A percentile compares a stretch with the other conserved stretches of the same genome.
These are phyloP conservation scores for Auricularia auricula-judae DNA, from an alignment of 768 basidiomycete genomes.

Conservation along the genomic window DNA sequence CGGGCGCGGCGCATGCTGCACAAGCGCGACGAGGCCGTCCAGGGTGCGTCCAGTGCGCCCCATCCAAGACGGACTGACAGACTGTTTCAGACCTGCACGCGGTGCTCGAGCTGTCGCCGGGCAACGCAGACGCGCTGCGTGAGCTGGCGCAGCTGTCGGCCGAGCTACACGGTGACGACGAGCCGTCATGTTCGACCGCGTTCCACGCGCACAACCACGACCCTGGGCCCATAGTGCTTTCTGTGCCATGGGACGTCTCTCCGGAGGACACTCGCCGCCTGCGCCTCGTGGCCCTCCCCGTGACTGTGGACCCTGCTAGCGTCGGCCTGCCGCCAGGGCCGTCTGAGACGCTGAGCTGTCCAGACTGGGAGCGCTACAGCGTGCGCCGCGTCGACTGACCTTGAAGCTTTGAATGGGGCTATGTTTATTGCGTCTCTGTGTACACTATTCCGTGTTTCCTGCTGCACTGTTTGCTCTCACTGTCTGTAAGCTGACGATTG, in stretches of 20 bases:
- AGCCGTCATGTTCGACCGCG: background rate
- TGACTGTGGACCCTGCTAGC: slow-evolving; percentile 16
- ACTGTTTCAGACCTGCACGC: slow-evolving; percentile 42
- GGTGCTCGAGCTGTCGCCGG: slow-evolving; percentile 49
- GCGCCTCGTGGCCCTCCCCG: slow-evolving; percentile 23
- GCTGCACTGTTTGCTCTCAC: too few species aligned
- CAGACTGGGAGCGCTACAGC: slow-evolving; percentile 54
- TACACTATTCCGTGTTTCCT: too few species aligned
- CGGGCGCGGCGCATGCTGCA: slow-evolving; percentile 54
- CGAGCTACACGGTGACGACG: background rate
- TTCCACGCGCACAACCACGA: slow-evolving; percentile 31
- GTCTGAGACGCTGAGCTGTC: slow-evolving; percentile 37
- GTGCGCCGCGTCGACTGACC: background rate
- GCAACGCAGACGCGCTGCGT: slow-evolving; percentile 48
- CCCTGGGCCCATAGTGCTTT: slow-evolving; percentile 9
- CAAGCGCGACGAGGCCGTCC: slow-evolving; percentile 44
- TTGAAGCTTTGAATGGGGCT: background rate
- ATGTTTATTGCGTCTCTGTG: too few species aligned
- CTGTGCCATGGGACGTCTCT: slow-evolving; percentile 6
- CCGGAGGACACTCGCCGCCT: slow-evolving; percentile 16
- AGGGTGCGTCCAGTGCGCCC: slow-evolving; percentile 28
- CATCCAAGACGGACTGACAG: background rate
- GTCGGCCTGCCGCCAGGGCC: slow-evolving; percentile 10
- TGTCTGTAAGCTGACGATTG: too few species aligned
- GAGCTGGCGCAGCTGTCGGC: slow-evolving; percentile 37